Evolutionary conservation across 2,329 filamentous ascomycete genomes (phyloP), one percentile per base, ranked within the genome.

Genomic region (Orbilia ellipsospora): DNA sequence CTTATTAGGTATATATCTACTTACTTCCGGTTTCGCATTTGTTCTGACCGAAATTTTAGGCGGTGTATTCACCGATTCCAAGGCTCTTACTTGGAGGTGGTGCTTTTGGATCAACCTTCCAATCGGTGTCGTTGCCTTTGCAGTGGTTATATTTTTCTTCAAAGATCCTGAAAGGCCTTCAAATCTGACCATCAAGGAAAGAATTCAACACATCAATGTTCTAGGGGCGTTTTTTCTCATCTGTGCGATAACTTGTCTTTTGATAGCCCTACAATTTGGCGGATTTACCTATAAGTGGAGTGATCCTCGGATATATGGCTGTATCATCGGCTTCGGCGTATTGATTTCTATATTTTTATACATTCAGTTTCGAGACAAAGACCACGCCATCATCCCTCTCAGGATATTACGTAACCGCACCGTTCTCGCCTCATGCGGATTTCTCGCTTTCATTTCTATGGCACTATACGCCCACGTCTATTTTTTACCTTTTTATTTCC

Each of bases 401-500:
- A 80, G 81, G 6, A 82, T 85, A 20, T 78, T 84, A 23, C 80
- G 83, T 61, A 81, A 83, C 16, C 82, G 80, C 40, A 80, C 84
- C 44, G 77, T 81, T 1, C 68, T 80, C 23, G 80, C 80, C 12
- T 67, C 78, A 1, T 80, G 80, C 60, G 83, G 81, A 4, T 74
- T 77, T 51, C 73, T 59, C 36, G 78, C 79, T 4, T 80, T 82
- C 44, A 82, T 84, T 51, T 81, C 83, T 23, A 81, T 81, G 20
- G 82, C 79, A 3, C 1, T 79, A 80, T 12, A 82, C 85, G 77
- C 81, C 82, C 45, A 81, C 83, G 45, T 78, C 84, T 84, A 83
- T 64, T 84, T 82, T 69, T 69, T 85, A 1, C 83, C 84, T 0
- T 82, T 85, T 63, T 85, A 83, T 81, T 85, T 86, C 78, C 84